Percentiles rank a stretch among this genome's conserved stretches.
Evolutionary conservation across 257 asterid species (phyloP).

Genomic region (Asclepias syriaca): DNA sequence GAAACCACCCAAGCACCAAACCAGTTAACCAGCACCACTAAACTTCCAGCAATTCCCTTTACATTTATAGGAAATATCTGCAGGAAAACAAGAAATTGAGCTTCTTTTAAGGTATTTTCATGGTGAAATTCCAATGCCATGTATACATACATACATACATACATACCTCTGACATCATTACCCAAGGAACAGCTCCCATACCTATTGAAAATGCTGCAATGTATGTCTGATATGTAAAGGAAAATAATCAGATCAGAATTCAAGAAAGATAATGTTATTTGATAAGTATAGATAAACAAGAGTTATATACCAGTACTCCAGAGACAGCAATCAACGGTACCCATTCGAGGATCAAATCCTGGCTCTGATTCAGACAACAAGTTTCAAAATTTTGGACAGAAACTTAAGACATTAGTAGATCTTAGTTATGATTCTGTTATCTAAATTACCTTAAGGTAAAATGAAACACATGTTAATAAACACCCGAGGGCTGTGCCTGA

Average conservation of each 20-base stretch:
- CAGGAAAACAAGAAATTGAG: not conserved
- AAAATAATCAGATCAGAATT: not conserved
- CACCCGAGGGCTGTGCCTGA: constrained; percentile 71
- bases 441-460: constrained; percentile 57
- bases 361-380: constrained; percentile 42
- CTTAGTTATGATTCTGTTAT: not conserved
- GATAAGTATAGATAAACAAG: not conserved
- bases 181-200: constrained; percentile 93
- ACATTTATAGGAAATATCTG: constrained; percentile 81
- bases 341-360: constrained; percentile 32
- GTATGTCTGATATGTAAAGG: constrained; percentile 43
- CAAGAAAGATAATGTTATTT: not conserved
- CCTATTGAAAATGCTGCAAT: constrained; percentile 71
- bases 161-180: constrained; percentile 94
- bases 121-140: not conserved
- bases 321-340: constrained; percentile 59
- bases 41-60: constrained; percentile 74
- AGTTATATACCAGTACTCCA: constrained; percentile 60
- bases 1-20: constrained; percentile 84
- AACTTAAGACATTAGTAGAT: not conserved
- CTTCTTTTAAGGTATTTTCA: not conserved
- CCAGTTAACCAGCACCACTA: constrained; percentile 81
- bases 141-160: not conserved
- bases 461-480: constrained; percentile 58
- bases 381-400: not conserved